Conservation (phyloP, 208 protist genomes). For the Crithidia bombi region DNA sequence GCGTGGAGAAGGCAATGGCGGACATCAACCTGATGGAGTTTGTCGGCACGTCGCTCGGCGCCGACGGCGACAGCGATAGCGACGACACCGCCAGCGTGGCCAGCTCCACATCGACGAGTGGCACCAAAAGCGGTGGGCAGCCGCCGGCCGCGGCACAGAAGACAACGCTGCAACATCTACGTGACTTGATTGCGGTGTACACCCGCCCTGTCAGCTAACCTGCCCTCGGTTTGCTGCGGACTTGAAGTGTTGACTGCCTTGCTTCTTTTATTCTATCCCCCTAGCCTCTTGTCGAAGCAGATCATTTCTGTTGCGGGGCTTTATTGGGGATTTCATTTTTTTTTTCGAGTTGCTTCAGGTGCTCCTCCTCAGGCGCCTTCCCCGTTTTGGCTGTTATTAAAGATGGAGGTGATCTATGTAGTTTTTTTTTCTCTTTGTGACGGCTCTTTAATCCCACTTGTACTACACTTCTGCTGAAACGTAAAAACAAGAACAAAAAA, state of each 20-base stretch:
- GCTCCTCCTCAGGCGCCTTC: no score
- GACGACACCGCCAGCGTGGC: constrained; percentile 28
- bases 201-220: constrained; percentile 22
- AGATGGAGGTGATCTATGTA: no score
- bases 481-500: no score
- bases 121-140: not conserved
- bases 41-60: constrained; percentile 41
- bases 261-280: not conserved
- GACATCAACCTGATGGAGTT: constrained; percentile 64
- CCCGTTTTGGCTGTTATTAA: no score
- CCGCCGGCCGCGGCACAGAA: constrained; percentile 19
- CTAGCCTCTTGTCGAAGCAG: no score
- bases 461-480: no score
- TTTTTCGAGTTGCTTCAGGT: no score
- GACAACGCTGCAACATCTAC: constrained; percentile 31
- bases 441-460: no score
- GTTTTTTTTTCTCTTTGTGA: no score
- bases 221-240: no score
- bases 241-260: not conserved
- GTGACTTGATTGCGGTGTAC: constrained; percentile 31
- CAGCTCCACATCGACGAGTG: not conserved
- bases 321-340: no score
- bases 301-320: no score
- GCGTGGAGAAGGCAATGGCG: constrained; percentile 68
- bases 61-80: constrained; percentile 45